A percentile compares a stretch with the other conserved stretches of the same genome.
Evolutionary conservation across 2,329 filamentous ascomycete species (phyloP).

Genomic region (Fusarium abutilonis): DNA sequence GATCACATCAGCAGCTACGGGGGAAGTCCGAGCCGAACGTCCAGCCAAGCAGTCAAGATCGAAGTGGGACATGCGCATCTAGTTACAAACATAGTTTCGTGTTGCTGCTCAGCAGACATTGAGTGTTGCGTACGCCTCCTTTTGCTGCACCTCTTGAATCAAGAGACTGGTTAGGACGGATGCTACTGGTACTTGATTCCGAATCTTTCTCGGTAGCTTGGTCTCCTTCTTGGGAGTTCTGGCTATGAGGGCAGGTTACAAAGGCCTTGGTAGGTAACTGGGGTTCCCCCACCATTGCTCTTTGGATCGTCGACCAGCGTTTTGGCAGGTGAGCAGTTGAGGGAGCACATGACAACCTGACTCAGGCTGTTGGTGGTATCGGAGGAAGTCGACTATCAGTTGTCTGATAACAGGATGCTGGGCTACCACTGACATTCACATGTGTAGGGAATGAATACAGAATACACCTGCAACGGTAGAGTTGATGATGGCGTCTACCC

Average conservation of each 20-base stretch:
- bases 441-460: constrained; percentile 10
- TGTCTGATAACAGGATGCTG: constrained; percentile 9
- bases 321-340: constrained; percentile 35
- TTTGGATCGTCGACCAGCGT: constrained; percentile 27
- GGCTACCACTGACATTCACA: constrained; percentile 14
- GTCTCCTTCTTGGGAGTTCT: constrained; percentile 18
- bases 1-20: constrained; percentile 39
- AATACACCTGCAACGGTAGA: background rate
- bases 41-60: constrained; percentile 22
- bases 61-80: constrained; percentile 15
- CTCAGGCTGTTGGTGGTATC: background rate
- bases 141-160: background rate
- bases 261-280: constrained; percentile 4
- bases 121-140: background rate
- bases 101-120: background rate
- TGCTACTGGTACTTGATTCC: constrained; percentile 7
- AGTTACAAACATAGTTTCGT: constrained; percentile 4
- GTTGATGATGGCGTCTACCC: constrained; percentile 18
- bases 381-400: constrained; percentile 19
- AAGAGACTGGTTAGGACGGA: constrained; percentile 7
- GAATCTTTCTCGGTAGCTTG: background rate
- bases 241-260: constrained; percentile 8
- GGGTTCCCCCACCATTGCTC: constrained; percentile 30
- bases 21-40: constrained; percentile 27
- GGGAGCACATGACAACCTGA: constrained; percentile 37